Base-by-base conservation (phyloP, 805 yeast genomes). In the Kodamaea laetipori region DNA sequence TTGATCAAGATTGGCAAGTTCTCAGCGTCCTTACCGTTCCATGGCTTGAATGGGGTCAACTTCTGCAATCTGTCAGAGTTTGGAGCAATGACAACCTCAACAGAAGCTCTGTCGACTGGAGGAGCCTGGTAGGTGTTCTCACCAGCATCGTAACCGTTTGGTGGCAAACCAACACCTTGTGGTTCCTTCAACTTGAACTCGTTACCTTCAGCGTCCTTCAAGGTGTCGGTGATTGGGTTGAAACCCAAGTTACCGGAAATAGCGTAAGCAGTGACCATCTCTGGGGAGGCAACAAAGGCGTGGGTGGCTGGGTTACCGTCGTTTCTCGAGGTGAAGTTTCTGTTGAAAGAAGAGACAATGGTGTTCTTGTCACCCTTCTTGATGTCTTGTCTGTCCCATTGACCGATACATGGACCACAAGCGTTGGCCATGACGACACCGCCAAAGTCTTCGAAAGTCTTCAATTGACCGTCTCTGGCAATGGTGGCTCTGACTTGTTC, bases 391-490 rank as follows among this genome's bases (percentile, higher is more conserved):
- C 98, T 86, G 69, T 90, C 97, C 98, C 98, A 92, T 78, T 92
- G 99, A 46, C 99, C 99, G 63, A 92, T 92, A 76, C 99, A 92
- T 60, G 98, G 99, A 55, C 99, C 99, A 78, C 99, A 92, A 15
- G 99, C 99, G 66, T 92, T 92, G 43, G 98, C 97, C 56, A 92
- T 77, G 35, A 92, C 96, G 47, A 80, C 77, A 55, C 96, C 99
- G 48, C 98, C 98, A 57, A 82, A 84, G 43, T 84, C 81, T 65
- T 84, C 82, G 65, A 92, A 90, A 33, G 84, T 81, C 37, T 84
- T 75, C 49, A 86, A 80, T 60, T 86, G 80, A 46, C 98, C 98
- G 67, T 92, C 99, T 70, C 97, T 82, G 66, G 86, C 96, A 57
- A 92, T 82, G 41, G 99, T 92, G 41, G 98, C 98, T 69, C 98